Evolutionary conservation across 129 eudicot species (phyloP).

Genomic region (Flaveria robusta): DNA sequence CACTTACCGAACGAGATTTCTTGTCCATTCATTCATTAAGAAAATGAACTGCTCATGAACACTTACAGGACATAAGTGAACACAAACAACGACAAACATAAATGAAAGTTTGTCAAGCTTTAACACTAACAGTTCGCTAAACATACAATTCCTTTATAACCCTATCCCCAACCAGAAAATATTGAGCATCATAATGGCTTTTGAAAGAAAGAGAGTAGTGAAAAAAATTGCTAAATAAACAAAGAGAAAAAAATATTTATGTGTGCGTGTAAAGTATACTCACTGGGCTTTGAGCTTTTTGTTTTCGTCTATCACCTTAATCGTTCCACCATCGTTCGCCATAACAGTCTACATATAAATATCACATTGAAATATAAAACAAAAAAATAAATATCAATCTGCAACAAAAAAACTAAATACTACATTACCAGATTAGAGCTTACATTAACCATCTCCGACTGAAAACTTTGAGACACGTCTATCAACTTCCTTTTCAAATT

Average conservation of each 20-base stretch:
- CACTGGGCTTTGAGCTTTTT: conserved; percentile 59
- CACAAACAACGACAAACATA: too few relatives aligned
- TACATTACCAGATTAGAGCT: conserved; percentile 28
- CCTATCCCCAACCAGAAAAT: too few relatives aligned
- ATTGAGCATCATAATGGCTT: too few relatives aligned
- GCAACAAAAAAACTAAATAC: neutral
- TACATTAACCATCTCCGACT: conserved; percentile 8
- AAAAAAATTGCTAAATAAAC: neutral
- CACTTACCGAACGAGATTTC: too few relatives aligned
- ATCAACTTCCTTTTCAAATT: conserved; percentile 43
- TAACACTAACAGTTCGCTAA: too few relatives aligned
- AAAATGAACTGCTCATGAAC: too few relatives aligned
- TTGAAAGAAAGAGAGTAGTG: too few relatives aligned
- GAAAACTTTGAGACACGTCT: conserved; percentile 17
- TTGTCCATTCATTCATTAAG: too few relatives aligned
- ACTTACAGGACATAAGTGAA: too few relatives aligned
- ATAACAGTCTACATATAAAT: conserved; percentile 46
- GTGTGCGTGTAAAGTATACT: conserved; percentile 30
- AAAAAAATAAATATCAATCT: neutral
- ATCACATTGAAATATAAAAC: conserved; percentile 12
- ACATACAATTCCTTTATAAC: too few relatives aligned
- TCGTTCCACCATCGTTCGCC: conserved; percentile 45
- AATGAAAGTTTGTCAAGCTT: too few relatives aligned
- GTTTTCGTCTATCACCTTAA: conserved; percentile 57
- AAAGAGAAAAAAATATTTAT: neutral